A percentile compares a stretch with the other conserved stretches of the same genome.
phyloP scores from a whole-genome alignment of 2,329 filamentous ascomycete species.

The Didymellaceae sp. region DNA sequence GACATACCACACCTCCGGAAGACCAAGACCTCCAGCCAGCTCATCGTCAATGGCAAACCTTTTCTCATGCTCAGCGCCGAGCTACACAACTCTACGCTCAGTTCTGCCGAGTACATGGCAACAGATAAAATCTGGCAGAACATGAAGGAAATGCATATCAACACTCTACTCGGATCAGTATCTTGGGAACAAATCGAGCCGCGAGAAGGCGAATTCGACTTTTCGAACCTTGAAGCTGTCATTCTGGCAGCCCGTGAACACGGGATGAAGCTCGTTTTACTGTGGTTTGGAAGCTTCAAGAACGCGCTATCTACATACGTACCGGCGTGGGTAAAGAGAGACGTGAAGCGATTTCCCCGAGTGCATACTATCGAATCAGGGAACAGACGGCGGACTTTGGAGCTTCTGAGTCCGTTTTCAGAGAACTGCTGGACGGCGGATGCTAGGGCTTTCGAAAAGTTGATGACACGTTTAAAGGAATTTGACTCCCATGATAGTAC shows the following conservation, averaged over 20 bases:
- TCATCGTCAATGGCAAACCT: constrained; percentile 54
- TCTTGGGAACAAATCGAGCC: constrained; percentile 58
- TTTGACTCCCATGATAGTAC: constrained; percentile 57
- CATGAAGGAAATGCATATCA: constrained; percentile 51
- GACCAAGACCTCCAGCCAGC: constrained; percentile 42
- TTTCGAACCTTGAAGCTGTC: constrained; percentile 51
- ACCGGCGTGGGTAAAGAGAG: constrained; percentile 37
- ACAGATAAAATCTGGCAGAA: constrained; percentile 51
- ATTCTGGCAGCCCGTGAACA: constrained; percentile 49
- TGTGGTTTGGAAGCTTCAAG: constrained; percentile 59
- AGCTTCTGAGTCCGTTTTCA: constrained; percentile 43
- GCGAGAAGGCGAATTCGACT: constrained; percentile 53
- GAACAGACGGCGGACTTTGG: constrained; percentile 27
- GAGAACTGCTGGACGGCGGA: constrained; percentile 47
- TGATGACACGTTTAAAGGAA: constrained; percentile 52
- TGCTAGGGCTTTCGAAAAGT: constrained; percentile 47
- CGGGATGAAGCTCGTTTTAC: constrained; percentile 49
- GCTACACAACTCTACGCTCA: constrained; percentile 57
- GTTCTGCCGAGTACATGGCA: constrained; percentile 54
- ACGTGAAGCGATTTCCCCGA: constrained; percentile 43
- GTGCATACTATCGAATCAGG: constrained; percentile 31
- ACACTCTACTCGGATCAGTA: constrained; percentile 55
- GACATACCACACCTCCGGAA: constrained; percentile 32
- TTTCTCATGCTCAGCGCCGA: constrained; percentile 56
- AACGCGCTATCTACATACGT: constrained; percentile 48